These are phyloP conservation scores for Populus deltoides DNA, from an alignment of 345 rosid genomes.

Conservation along the genomic window DNA sequence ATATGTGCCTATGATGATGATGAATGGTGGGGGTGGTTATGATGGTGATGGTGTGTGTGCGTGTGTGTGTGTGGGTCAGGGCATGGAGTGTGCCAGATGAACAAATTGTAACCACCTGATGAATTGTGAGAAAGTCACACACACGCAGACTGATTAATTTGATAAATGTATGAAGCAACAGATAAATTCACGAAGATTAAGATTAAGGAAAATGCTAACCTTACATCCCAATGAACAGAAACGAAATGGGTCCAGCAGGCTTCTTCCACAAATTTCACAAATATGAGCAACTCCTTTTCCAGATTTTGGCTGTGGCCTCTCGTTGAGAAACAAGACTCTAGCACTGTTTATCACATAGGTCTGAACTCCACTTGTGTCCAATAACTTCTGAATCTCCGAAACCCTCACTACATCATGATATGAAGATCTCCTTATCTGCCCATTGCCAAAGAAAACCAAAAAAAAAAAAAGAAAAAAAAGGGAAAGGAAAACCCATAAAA, in stretches of 20 bases:
- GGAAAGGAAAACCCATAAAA: background rate
- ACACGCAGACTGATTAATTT: background rate
- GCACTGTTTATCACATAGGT: slow-evolving; percentile 92
- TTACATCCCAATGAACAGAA: slow-evolving; percentile 95
- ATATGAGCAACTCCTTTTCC: slow-evolving; percentile 53
- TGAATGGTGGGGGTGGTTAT: slow-evolving; percentile 33
- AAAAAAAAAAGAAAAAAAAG: too few species aligned
- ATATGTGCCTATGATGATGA: background rate
- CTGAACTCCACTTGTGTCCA: slow-evolving; percentile 81
- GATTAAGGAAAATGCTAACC: slow-evolving; percentile 29
- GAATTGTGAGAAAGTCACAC: background rate
- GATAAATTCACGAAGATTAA: background rate
- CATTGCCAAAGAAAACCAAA: background rate
- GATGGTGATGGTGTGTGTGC: slow-evolving; percentile 28
- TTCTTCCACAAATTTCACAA: slow-evolving; percentile 79
- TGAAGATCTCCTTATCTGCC: slow-evolving; percentile 83
- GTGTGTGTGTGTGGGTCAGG: slow-evolving; percentile 21
- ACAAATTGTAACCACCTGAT: slow-evolving; percentile 24
- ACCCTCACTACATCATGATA: slow-evolving; percentile 91
- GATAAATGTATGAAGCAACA: background rate
- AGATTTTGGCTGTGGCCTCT: slow-evolving; percentile 75
- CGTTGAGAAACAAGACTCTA: slow-evolving; percentile 70
- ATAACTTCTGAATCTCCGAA: slow-evolving; percentile 61
- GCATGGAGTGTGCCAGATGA: background rate
- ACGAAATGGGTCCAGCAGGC: slow-evolving; percentile 74